These are phyloP conservation scores for Solanum acaule DNA, from an alignment of 257 asterid species.

Conservation along the genomic window DNA sequence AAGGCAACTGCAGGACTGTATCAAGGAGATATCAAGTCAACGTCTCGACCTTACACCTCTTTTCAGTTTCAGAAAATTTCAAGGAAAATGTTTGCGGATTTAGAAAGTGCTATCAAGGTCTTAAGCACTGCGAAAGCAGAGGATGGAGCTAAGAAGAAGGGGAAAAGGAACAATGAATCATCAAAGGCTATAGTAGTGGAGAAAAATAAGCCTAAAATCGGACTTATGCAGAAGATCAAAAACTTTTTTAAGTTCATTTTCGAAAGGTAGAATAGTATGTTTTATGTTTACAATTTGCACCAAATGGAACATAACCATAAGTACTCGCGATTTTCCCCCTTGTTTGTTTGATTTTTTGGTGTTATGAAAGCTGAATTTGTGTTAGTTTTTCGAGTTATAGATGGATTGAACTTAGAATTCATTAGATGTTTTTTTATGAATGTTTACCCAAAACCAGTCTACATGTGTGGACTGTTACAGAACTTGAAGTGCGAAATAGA, in stretches of 20 bases:
- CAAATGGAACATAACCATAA: not conserved
- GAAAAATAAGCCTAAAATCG: not conserved
- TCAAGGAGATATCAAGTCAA: not conserved
- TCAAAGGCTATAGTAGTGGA: not conserved
- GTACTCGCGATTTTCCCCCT: not conserved
- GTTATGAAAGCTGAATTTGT: not conserved
- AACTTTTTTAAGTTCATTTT: not conserved
- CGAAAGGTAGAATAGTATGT: not conserved
- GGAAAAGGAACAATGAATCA: not conserved
- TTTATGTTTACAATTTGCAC: not conserved
- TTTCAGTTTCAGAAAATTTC: not conserved
- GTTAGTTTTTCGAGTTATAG: not conserved
- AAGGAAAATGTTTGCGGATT: not conserved
- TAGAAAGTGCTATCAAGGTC: not conserved
- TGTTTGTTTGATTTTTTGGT: not conserved
- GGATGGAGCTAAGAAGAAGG: not conserved
- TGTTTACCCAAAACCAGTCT: not conserved
- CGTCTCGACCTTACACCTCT: slow-evolving; percentile 6
- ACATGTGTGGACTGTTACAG: not conserved
- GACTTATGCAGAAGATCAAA: not conserved
- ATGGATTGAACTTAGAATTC: not conserved
- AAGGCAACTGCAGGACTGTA: slow-evolving; percentile 9
- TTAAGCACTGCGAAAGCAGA: not conserved
- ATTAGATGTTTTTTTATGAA: not conserved
- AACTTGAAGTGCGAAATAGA: too few species aligned